A percentile compares a stretch with the other conserved stretches of the same genome.
phyloP scores from a whole-genome alignment of 2,329 filamentous ascomycete species.

The Orbilia blumenaviensis region DNA sequence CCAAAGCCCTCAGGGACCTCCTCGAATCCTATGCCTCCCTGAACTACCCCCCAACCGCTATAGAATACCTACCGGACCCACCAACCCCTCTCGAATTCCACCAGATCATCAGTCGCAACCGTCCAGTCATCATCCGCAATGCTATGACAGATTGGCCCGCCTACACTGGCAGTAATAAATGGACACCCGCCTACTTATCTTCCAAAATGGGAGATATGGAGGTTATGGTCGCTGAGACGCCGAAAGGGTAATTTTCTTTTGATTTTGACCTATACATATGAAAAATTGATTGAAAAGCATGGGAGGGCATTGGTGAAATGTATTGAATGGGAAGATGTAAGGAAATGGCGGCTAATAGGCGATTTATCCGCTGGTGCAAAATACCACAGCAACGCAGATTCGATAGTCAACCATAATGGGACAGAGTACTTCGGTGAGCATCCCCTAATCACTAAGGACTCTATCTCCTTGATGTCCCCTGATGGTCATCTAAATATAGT shows the following conservation, averaged over 20 bases:
- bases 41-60: constrained; percentile 19
- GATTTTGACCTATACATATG: no score
- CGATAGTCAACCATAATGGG: constrained; percentile 55
- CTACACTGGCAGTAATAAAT: constrained; percentile 64
- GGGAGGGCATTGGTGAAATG: no score
- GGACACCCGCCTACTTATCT: constrained; percentile 71
- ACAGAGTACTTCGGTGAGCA: constrained; percentile 57
- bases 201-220: constrained; percentile 66
- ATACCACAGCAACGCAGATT: constrained; percentile 58
- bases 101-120: constrained; percentile 77
- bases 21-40: constrained; percentile 32
- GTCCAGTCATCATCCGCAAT: constrained; percentile 75
- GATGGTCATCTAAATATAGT: no score
- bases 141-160: constrained; percentile 73
- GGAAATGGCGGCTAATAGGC: constrained; percentile 1
- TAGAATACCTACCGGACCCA: constrained; percentile 71
- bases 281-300: no score
- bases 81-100: constrained; percentile 82
- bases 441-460: no score
- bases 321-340: background rate
- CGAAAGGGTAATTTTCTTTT: constrained; percentile 67
- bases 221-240: constrained; percentile 82
- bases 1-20: constrained; percentile 8
- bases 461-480: no score
- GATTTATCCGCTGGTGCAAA: background rate